Evolutionary conservation across 192 early-diverging fungal species (phyloP), one percentile per base, ranked within the genome.

Genomic region (Glomus cerebriforme): DNA sequence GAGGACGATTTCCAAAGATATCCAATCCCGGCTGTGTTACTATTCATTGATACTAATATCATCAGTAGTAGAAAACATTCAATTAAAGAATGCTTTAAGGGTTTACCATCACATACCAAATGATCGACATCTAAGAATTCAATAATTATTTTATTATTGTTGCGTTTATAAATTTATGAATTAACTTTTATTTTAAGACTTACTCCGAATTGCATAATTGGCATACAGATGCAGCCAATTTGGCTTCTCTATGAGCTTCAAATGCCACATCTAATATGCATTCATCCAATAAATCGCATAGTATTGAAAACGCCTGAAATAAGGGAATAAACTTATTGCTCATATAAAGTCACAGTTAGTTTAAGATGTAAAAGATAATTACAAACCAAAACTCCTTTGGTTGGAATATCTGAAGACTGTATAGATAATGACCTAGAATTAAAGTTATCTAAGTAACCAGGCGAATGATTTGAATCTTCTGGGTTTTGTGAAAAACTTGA

Each of bases 121-220:
- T 34, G 78, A 84, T 7, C 81, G 86, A 70, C 89, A 92, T 82
- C 91, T 91, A 85, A 59, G 82, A 39, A 79, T 43, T 26, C 15
- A 73, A 59, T 10, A 69, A 64, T 37, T 81, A n/a, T 45, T 17
- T 60, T 67, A 60, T 65, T 2, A 32, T 54, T 13, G 70, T 17
- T 43, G 5, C 1, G 10, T 10, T 43, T 9, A 73, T 49, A 34
- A 29, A 49, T 45, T 10, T 37, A 26, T 60, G 24, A 49, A 15
- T 26, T 64, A n/a, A 54, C 13, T 54, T 39, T 27, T 15, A 70
- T 31, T 45, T 31, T 24, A 63, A 2, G n/a, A 78, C 89, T 71
- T 91, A 93, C 95, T 88, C 91, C 79, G 92, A 91, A 80, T 91
- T 90, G 80, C 94, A 95, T 54, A 92, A 84, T 77, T 91, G 89